phyloP scores from a whole-genome alignment of 225 moss, liverwort and hornwort genomes.

The Lunularia cruciata region DNA sequence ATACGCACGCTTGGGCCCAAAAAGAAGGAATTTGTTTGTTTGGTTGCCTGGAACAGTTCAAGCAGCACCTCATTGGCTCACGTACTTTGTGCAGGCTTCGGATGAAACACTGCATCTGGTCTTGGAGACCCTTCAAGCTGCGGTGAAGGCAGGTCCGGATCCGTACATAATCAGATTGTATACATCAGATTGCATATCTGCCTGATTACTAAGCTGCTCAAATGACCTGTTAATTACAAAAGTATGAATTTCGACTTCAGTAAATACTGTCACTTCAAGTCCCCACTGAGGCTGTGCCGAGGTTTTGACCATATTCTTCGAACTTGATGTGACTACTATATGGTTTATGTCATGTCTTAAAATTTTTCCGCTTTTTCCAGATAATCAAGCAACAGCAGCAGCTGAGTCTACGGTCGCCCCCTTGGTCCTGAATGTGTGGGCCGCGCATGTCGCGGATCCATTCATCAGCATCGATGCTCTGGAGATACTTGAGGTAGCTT shows the following conservation, averaged over 20 bases:
- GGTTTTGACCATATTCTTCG: no score
- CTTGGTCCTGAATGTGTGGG: slow-evolving; percentile 73
- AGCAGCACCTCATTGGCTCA: no score
- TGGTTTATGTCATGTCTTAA: no score
- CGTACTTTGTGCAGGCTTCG: slow-evolving; percentile 79
- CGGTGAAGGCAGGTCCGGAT: slow-evolving; percentile 71
- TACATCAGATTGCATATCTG: not conserved
- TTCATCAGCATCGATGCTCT: slow-evolving; percentile 80
- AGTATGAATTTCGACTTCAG: no score
- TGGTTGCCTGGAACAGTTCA: no score
- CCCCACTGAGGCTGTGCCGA: no score
- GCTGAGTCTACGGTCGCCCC: slow-evolving; percentile 74
- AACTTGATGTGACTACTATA: no score
- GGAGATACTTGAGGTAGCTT: slow-evolving; percentile 72
- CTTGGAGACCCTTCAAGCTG: slow-evolving; percentile 79
- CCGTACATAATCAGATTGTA: no score
- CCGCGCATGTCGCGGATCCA: slow-evolving; percentile 73
- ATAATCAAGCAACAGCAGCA: slow-evolving; percentile 64
- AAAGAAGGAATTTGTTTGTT: no score
- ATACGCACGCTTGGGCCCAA: no score
- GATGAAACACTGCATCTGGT: slow-evolving; percentile 93
- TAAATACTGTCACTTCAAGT: no score
- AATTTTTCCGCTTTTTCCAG: slow-evolving; percentile 34
- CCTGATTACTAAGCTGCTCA: not conserved
- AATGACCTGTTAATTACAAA: no score